Base-by-base conservation (phyloP, 306 rosid species). In the Dryas drummondii region DNA sequence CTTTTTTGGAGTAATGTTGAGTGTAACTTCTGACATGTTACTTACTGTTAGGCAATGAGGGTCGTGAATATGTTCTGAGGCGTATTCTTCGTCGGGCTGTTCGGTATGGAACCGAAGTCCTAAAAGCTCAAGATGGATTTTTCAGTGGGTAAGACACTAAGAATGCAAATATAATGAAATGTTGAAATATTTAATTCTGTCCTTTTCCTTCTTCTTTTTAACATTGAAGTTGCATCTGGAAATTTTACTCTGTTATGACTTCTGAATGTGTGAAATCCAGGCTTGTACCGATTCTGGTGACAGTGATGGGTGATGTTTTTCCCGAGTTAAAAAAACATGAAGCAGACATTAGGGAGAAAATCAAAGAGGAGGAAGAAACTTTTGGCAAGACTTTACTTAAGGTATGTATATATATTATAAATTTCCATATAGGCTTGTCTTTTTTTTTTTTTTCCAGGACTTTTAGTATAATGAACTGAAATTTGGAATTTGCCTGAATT, bases 41-140 rank as follows among this genome's bases (percentile, higher is more conserved):
- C 65, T 68, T 74, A 32, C 80, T 75, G 53, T 78, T 58, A 94
- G 99, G 99, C 65, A 94, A 94, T 19, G 99, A 94, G 56, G 99
- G 99, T 1, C 97, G 99, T 42, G 99, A 94, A 80, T 94, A 94
- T 84, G 99, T 94, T 81, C 84, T 94, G 45, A 84, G 99, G 80
- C 99, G 99, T 52, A 94, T 94, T 82, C 99, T 94, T 70, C 98
- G 99, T 77, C 93, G 99, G 13, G 99, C 98, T 85, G 99, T 94
- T 79, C 96, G 99, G 9, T 94, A 92, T 79, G 98, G 98, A 37
- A 90, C 87, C n/a, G 99, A 94, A 77, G 91, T 94, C 70, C 83
- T 94, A 46, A 90, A 89, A 73, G 99, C 99, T 71, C 83, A 89
- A 76, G 98, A 90, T 74, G 99, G 99, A 11, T 94, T 94, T 86